Conservation (phyloP, 805 yeast genomes). For the Grigorovia transvaalensis region DNA sequence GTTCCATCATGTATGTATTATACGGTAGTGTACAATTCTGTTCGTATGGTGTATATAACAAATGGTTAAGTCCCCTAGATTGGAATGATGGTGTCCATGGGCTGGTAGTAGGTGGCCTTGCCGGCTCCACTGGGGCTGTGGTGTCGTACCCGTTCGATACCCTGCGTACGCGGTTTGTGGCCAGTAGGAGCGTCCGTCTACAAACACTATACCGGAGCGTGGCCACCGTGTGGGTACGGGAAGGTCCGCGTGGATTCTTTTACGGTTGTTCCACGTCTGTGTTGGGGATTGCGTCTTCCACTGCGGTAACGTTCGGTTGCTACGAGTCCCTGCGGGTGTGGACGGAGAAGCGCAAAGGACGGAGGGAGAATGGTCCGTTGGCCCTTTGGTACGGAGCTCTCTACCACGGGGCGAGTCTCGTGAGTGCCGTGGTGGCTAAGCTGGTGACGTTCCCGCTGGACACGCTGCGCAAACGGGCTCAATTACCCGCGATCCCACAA, state of each 20-base stretch:
- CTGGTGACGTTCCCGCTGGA: constrained; percentile 77
- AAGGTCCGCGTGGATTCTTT: constrained; percentile 39
- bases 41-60: constrained; percentile 49
- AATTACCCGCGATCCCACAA: constrained; percentile 30
- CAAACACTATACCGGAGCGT: constrained; percentile 21
- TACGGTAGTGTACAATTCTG: constrained; percentile 86
- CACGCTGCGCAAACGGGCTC: constrained; percentile 66
- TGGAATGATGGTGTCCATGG: constrained; percentile 26
- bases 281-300: constrained; percentile 54
- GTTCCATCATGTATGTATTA: constrained; percentile 70
- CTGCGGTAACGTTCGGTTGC: constrained; percentile 66
- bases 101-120: constrained; percentile 56
- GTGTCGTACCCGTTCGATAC: constrained; percentile 84
- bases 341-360: constrained; percentile 31
- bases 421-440: constrained; percentile 72
- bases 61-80: constrained; percentile 15
- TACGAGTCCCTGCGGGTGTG: constrained; percentile 38
- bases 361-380: constrained; percentile 5
- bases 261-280: constrained; percentile 42
- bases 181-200: constrained; percentile 33
- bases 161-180: constrained; percentile 78
- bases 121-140: constrained; percentile 68
- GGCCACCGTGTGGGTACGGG: constrained; percentile 26
- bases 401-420: constrained; percentile 54
- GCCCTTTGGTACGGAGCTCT: constrained; percentile 9